phyloP scores from a whole-genome alignment of 2,329 filamentous ascomycete genomes.

The Penicillium sp. region DNA sequence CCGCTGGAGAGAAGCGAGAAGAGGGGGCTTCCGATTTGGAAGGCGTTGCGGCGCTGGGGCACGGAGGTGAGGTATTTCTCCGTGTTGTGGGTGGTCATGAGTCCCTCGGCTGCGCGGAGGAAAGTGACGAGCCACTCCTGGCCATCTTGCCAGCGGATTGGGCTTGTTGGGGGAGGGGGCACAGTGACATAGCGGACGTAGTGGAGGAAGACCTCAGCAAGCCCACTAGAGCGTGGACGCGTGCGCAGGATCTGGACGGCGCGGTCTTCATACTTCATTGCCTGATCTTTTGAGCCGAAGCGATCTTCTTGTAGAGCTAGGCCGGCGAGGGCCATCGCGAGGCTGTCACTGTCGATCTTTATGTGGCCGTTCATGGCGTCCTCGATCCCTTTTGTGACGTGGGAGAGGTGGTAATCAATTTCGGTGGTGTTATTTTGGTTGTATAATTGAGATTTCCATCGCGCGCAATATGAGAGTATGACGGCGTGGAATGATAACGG shows the following conservation, averaged over 20 bases:
- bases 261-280: conserved; percentile 34
- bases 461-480: conserved; percentile 44
- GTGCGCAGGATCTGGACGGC: conserved; percentile 40
- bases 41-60: conserved; percentile 36
- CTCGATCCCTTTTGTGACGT: conserved; percentile 34
- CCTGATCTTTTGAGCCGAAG: conserved; percentile 39
- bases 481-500: conserved; percentile 43
- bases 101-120: conserved; percentile 39
- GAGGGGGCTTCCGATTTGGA: conserved; percentile 44
- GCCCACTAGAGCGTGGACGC: conserved; percentile 29
- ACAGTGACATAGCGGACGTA: conserved; percentile 41
- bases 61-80: conserved; percentile 32
- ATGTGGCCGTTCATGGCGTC: conserved; percentile 28
- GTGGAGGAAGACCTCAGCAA: conserved; percentile 39
- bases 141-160: conserved; percentile 21
- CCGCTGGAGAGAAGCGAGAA: conserved; percentile 48
- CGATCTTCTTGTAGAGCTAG: conserved; percentile 46
- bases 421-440: conserved; percentile 29
- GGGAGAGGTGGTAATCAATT: conserved; percentile 34
- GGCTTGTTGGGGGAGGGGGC: conserved; percentile 27
- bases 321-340: conserved; percentile 41
- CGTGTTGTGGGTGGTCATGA: conserved; percentile 39
- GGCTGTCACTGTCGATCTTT: conserved; percentile 33
- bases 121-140: conserved; percentile 40
- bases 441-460: conserved; percentile 40